Conservation (phyloP, 1,284 basidiomycete genomes). For the Psilocybe mexicana region DNA sequence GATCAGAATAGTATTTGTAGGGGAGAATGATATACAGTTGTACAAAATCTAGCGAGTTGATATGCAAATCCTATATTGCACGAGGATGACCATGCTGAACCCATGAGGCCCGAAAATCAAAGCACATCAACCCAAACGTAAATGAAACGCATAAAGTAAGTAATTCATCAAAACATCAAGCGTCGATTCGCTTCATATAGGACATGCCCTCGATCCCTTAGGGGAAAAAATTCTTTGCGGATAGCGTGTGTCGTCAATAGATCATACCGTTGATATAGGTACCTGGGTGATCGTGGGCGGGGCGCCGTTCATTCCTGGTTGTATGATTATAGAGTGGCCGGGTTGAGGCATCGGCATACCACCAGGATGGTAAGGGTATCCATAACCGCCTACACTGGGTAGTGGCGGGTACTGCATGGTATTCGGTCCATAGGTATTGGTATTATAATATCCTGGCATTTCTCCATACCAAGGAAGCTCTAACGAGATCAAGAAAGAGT, state of each 20-base stretch:
- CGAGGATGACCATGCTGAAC: constrained; percentile 26
- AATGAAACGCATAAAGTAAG: constrained; percentile 17
- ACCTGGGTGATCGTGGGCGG: constrained; percentile 64
- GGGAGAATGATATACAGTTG: constrained; percentile 12
- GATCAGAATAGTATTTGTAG: constrained; percentile 3
- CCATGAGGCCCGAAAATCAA: constrained; percentile 23
- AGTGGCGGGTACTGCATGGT: constrained; percentile 23
- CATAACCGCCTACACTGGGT: constrained; percentile 27
- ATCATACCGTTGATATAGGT: constrained; percentile 37
- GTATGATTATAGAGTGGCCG: constrained; percentile 70
- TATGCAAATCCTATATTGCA: constrained; percentile 20
- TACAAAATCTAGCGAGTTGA: constrained; percentile 15
- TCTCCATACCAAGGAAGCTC: constrained; percentile 54
- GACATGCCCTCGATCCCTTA: neutral
- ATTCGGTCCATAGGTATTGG: constrained; percentile 27
- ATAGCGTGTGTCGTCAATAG: constrained; percentile 2
- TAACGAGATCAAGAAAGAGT: constrained; percentile 15
- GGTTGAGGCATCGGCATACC: constrained; percentile 45
- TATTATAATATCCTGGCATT: constrained; percentile 49
- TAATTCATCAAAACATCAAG: constrained; percentile 6
- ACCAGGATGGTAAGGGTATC: constrained; percentile 27
- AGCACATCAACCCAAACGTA: constrained; percentile 17
- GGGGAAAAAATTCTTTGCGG: neutral
- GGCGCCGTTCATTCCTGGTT: constrained; percentile 61
- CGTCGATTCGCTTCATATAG: neutral